A percentile compares a stretch with the other conserved stretches of the same genome.
Conservation (phyloP, 225 moss, liverwort and hornwort species). For the Pseudisothecium myosuroides region DNA sequence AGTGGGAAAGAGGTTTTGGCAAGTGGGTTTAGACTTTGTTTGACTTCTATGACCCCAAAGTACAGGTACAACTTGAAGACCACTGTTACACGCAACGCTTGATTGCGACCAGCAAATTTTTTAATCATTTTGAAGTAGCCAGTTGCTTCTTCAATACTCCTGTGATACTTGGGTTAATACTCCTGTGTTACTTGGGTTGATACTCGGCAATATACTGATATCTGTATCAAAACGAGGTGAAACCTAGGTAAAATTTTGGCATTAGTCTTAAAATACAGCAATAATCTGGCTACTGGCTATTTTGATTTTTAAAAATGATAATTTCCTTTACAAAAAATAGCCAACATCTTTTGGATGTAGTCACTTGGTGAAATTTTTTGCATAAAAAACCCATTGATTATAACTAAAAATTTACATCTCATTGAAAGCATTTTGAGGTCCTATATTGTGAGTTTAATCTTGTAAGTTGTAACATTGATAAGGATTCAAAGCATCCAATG, state of each 20-base stretch:
- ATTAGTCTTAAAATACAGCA: too few species aligned
- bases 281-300: neutral
- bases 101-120: neutral
- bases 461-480: neutral
- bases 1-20: neutral
- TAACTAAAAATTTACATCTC: neutral
- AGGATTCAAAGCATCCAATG: neutral
- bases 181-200: too few species aligned
- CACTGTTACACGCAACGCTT: neutral
- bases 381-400: neutral
- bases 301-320: neutral
- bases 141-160: neutral
- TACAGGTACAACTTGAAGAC: neutral
- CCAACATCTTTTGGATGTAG: neutral
- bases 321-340: neutral
- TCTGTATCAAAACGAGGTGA: neutral
- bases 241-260: neutral
- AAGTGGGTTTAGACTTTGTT: neutral
- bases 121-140: neutral
- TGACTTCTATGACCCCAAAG: neutral
- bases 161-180: neutral
- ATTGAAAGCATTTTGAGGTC: neutral
- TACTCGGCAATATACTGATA: too few species aligned
- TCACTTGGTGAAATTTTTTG: neutral
- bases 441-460: neutral